Base-by-base conservation (phyloP, 1,284 basidiomycete species). In the Prillingera fragicola region DNA sequence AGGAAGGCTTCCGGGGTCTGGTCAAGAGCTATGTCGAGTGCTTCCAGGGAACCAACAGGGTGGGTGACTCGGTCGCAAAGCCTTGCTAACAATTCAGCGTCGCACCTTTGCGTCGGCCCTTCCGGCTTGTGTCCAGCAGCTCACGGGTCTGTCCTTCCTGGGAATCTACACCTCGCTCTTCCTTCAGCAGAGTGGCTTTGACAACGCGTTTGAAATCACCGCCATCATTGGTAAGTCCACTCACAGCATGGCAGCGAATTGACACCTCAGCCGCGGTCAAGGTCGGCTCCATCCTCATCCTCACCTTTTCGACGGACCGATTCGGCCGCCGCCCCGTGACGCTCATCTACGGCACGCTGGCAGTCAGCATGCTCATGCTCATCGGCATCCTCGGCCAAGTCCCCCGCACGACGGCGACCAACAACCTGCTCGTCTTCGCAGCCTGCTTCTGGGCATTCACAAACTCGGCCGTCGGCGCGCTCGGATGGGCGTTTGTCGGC, bases 401-500 rank as follows among this genome's bases (percentile, higher is more conserved):
- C 25, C 29, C 28, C 9, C 29, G 48, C 8, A 53, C 34, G 3
- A 40, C 43, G 9, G 29, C 40, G 6, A 51, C 45, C 14, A 48
- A 56, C 32, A 42, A 39, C 23, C 26, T 54, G 1, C 26, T 55
- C 35, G 54, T 54, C 36, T 36, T 46, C 27, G 37, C 44, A 22
- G 38, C 48, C 17, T 44, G 26, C 8, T 8, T 48, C 15, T 50
- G 51, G 38, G 47, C 41, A 23, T 23, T 42, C 27, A 50, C 48
- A 41, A 26, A 55, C 15, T 45, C 56, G 14, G 29, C 37, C 47
- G 35, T 51, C n/a, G 51, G 53, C 28, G 48, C 50, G 8, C 49
- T 58, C 38, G 59, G 59, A 7, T 61, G 55, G 53, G 47, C 47
- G 15, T 59, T 48, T 35, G 48, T 59, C 17, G 59, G 57, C 8